These are phyloP conservation scores for Paecilomyces niveus DNA, from an alignment of 2,329 filamentous ascomycete genomes.

Conservation along the genomic window DNA sequence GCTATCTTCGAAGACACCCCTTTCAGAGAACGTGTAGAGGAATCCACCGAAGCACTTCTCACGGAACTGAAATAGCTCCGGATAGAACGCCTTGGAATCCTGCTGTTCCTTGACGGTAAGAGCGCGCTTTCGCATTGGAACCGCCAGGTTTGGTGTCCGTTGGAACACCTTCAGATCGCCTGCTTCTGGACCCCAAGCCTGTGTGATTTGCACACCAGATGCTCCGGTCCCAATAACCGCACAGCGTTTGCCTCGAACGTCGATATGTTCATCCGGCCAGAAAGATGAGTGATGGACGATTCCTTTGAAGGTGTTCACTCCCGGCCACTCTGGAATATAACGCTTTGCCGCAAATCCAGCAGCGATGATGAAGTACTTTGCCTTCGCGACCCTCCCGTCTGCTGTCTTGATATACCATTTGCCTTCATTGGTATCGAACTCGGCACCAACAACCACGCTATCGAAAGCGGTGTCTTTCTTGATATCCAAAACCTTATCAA, in stretches of 20 bases:
- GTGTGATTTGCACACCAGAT: constrained; percentile 57
- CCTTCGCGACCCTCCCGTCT: constrained; percentile 31
- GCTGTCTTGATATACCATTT: constrained; percentile 41
- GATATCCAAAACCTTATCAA: constrained; percentile 38
- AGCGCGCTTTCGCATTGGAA: constrained; percentile 52
- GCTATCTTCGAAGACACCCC: constrained; percentile 47
- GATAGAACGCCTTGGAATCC: constrained; percentile 34
- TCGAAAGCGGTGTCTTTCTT: constrained; percentile 42
- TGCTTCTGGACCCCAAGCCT: constrained; percentile 50
- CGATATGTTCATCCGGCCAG: constrained; percentile 53
- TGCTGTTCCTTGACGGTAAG: constrained; percentile 47
- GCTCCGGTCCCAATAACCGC: constrained; percentile 60
- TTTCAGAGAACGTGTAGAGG: constrained; percentile 46
- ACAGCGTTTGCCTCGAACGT: constrained; percentile 52
- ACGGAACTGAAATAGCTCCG: constrained; percentile 44
- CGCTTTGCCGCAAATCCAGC: constrained; percentile 49
- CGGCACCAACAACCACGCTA: constrained; percentile 32
- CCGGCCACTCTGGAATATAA: constrained; percentile 54
- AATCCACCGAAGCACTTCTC: constrained; percentile 51
- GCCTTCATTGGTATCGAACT: constrained; percentile 28
- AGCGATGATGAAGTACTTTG: constrained; percentile 39
- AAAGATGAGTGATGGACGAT: constrained; percentile 53
- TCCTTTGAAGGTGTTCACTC: constrained; percentile 54
- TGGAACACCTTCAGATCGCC: constrained; percentile 49
- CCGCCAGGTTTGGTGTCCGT: constrained; percentile 57